phyloP scores from a whole-genome alignment of 2,329 filamentous ascomycete genomes.

The Byssothecium circinans region DNA sequence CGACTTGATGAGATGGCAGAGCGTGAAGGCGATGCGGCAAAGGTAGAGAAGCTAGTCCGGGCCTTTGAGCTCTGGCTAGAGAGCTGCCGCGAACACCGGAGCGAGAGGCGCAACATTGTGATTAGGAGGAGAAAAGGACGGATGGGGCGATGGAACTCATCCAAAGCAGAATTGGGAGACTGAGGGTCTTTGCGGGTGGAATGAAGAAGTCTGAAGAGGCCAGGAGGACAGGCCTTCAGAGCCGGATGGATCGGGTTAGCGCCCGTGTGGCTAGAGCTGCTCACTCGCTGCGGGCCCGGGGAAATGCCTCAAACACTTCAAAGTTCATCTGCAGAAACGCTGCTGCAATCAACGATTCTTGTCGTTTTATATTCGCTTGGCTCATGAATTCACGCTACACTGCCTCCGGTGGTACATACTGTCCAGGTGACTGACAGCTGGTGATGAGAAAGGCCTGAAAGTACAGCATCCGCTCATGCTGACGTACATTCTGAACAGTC shows the following conservation, averaged over 20 bases:
- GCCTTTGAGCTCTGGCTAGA: constrained; percentile 49
- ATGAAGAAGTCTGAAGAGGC: constrained; percentile 8
- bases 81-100: constrained; percentile 68
- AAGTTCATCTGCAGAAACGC: constrained; percentile 1
- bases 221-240: constrained; percentile 9
- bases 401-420: no score
- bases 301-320: constrained; percentile 26
- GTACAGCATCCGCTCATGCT: no score
- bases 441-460: no score
- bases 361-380: no score
- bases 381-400: no score
- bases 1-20: constrained; percentile 52
- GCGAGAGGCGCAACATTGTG: constrained; percentile 72
- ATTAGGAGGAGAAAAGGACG: constrained; percentile 15
- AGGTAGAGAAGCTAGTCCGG: constrained; percentile 48
- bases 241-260: constrained; percentile 22
- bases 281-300: constrained; percentile 12
- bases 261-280: constrained; percentile 6
- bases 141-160: constrained; percentile 27
- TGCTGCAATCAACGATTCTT: no score
- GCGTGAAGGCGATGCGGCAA: constrained; percentile 41
- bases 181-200: constrained; percentile 4
- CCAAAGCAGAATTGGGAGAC: constrained; percentile 28
- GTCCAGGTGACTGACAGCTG: no score
- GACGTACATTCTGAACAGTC: no score